phyloP scores from a whole-genome alignment of 345 rosid species.

The Bretschneidera sinensis region DNA sequence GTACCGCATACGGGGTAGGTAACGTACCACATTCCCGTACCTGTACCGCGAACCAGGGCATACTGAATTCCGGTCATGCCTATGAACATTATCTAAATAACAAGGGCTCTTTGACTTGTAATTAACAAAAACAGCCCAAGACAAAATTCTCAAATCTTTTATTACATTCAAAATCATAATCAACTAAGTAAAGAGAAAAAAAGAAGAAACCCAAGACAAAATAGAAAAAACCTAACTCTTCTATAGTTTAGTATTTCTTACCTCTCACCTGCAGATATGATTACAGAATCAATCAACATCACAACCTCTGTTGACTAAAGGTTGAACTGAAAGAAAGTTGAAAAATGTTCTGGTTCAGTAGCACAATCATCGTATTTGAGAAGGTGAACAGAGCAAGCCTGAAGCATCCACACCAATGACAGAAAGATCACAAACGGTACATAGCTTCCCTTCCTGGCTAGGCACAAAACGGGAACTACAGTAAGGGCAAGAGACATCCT shows the following conservation, averaged over 20 bases:
- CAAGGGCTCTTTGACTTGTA: slow-evolving; percentile 22
- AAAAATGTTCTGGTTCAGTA: slow-evolving; percentile 6
- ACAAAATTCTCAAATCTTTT: slow-evolving; percentile 31
- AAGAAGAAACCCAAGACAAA: background rate
- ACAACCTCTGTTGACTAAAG: slow-evolving; percentile 8
- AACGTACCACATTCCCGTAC: too few relatives aligned
- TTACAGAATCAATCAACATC: background rate
- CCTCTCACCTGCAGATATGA: slow-evolving; percentile 20
- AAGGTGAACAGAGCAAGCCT: slow-evolving; percentile 83
- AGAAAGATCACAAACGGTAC: slow-evolving; percentile 77
- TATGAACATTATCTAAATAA: slow-evolving; percentile 28
- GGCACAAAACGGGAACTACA: slow-evolving; percentile 81
- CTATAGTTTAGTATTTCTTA: slow-evolving; percentile 13
- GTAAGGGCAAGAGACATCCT: slow-evolving; percentile 78
- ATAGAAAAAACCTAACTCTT: slow-evolving; percentile 27
- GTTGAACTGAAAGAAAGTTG: slow-evolving; percentile 15
- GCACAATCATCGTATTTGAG: slow-evolving; percentile 57
- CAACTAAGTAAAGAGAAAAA: slow-evolving; percentile 1
- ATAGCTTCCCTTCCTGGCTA: slow-evolving; percentile 61
- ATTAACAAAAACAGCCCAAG: slow-evolving; percentile 24
- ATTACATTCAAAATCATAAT: slow-evolving; percentile 25
- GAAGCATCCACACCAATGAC: slow-evolving; percentile 91
- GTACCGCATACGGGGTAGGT: too few relatives aligned
- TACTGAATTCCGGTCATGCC: too few relatives aligned
- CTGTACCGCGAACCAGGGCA: too few relatives aligned